Evolutionary conservation across 306 rosid genomes (phyloP), one percentile per base, ranked within the genome.

Genomic region (Trifolium subterraneum): DNA sequence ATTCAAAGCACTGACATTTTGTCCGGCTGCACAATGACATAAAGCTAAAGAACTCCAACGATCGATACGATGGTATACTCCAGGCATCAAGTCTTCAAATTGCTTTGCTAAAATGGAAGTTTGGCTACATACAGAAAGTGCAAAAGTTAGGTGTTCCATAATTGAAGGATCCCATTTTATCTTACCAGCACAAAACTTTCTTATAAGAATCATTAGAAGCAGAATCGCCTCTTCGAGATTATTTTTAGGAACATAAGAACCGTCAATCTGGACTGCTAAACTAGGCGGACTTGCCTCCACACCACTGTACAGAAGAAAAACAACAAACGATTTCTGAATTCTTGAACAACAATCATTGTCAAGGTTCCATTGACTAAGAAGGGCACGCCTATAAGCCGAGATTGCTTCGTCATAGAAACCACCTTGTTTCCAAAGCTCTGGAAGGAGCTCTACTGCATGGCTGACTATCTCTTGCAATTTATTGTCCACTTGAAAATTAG

Each of bases 361-460:
- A 60, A 95, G 93, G 90, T 95, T 95, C 99, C 99, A 95, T 68
- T 85, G 92, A 82, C 93, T 83, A 52, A 92, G 87, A 59, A 95
- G 93, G 38, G 98, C 96, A 48, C 92, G 89, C 60, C 99, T 84
- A 81, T 92, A 95, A 61, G 97, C 90, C 58, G 82, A 63, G 39
- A 92, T 81, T 64, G 96, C 87, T 81, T 95, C 99, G 20, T 81
- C 86, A 75, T 71, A 79, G 81, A 78, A 63, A 67, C 93, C 88
- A 10, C 88, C 89, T 78, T 84, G 89, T 79, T 90, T 90, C 90
- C 89, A 92, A 45, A 94, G 96, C 77, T 88, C 98, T 13, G 99
- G 99, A 86, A 92, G 96, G 75, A 94, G 92, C 90, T 92, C 99
- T 48, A 92, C 99, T 73, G 96, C 91, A 68, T 87, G 88, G 79